Evolutionary conservation across 768 basidiomycete genomes (phyloP), one percentile per base, ranked within the genome.

Genomic region (Naematelia aurantialba): DNA sequence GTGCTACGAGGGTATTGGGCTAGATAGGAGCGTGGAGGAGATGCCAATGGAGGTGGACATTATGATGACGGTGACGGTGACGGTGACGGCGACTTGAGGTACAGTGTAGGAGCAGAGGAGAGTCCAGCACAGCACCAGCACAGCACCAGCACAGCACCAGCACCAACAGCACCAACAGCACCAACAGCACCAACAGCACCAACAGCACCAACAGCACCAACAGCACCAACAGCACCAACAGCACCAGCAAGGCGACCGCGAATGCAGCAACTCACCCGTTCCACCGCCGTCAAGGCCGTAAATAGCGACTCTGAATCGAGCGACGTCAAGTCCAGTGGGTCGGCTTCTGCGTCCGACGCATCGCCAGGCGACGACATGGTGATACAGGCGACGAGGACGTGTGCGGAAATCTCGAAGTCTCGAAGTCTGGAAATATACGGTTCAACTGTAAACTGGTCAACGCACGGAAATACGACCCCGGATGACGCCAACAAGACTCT

Each of bases 261-360:
- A 56, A 24, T 44, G 44, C 2, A 17, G 5, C 21, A 22, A 55
- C 58, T n/a, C 44, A 67, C 71, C 55, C 55, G 59, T 29, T 73
- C 71, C 1, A 73, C 69, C 5, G 63, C 64, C 19, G 66, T 67
- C 22, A 73, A 48, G 14, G 71, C 71, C 8, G 13, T 12, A 42
- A 73, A 73, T 8, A 73, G 45, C 1, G 61, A 63, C 4, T 70
- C 67, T 5, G 61, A 39, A 46, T 73, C 71, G 19, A 70, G 51
- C 1, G 66, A 61, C 25, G 64, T 55, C 2, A 73, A 58, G 22
- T 70, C 67, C 3, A 73, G 61, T 3, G 64, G 64, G 45, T 65
- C 59, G 24, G 48, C 19, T 45, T 45, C 54, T 31, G 21, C 3
- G 21, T 30, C 27, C n/a, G 51, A 2, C 4, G 31, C 14, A 13